Evolutionary conservation across 192 early-diverging fungal species (phyloP).

Genomic region (Ramicandelaber brevisporus): DNA sequence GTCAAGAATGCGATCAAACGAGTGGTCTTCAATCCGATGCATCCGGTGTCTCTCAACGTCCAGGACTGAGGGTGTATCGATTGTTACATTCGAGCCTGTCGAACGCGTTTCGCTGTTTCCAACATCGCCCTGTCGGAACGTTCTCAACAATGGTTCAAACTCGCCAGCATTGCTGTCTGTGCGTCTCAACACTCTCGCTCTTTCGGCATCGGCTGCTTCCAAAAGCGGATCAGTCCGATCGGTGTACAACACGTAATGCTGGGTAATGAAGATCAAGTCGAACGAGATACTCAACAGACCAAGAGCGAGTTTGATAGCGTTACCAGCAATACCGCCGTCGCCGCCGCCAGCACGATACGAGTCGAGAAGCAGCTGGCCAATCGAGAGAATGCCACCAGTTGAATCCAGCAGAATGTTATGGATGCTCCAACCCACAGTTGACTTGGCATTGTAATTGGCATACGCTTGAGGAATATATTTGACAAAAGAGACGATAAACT

Average conservation of each 20-base stretch:
- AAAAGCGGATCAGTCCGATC: too few relatives aligned
- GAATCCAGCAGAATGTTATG: conserved; percentile 52
- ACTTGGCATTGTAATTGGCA: conserved; percentile 28
- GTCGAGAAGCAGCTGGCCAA: conserved; percentile 40
- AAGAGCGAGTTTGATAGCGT: conserved; percentile 31
- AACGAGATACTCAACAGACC: conserved; percentile 41
- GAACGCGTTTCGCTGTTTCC: too few relatives aligned
- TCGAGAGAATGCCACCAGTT: conserved; percentile 38
- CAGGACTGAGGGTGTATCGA: too few relatives aligned
- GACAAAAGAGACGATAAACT: conserved; percentile 34
- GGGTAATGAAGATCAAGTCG: conserved; percentile 42
- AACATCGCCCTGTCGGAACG: too few relatives aligned
- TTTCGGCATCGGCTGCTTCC: too few relatives aligned
- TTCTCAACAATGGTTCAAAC: too few relatives aligned
- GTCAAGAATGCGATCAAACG: too few relatives aligned
- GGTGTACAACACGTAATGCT: conserved; percentile 50
- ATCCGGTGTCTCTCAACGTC: too few relatives aligned
- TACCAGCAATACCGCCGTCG: conserved; percentile 18
- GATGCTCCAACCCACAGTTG: conserved; percentile 58
- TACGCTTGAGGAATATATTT: conserved; percentile 39
- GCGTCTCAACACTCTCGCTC: too few relatives aligned
- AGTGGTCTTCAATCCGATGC: too few relatives aligned
- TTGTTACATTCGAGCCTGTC: too few relatives aligned
- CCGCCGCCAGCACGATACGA: conserved; percentile 15
- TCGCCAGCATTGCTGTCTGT: too few relatives aligned